Base-by-base conservation (phyloP, 75 land plant genomes). In the Selaginella tamariscina region DNA sequence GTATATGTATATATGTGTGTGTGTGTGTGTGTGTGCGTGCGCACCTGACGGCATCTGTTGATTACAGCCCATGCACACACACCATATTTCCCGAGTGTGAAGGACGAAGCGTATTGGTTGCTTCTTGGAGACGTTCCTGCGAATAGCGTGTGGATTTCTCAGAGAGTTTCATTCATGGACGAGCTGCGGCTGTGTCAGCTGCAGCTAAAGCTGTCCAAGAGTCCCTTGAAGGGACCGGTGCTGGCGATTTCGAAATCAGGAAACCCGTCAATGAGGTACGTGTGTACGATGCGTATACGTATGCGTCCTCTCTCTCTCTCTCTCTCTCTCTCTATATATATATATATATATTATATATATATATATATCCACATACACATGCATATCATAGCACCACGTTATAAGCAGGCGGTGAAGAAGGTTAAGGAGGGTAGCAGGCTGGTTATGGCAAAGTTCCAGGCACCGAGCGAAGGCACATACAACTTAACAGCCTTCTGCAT, bases 61-160 rank as follows among this genome's bases (percentile, higher is more conserved):
- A 80, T 80, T 39, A 85, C 79, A 57, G 96, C 84, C 11, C 88
- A 86, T 24, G 89, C 95, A n/a, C 98, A 93, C 70, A 74, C 85
- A 20, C 96, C 96, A 21, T 75, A 81, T 57, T 93, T 65, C 68
- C 91, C 98, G n/a, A 84, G 83, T 66, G 81, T 75, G 60, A 93
- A 93, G 74, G 98, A 93, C 66, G 98, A 93, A 39, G 49, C 11
- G 15, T 89, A 78, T 32, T 93, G 98, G 98, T 65, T 93, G 54
- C 65, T 93, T 26, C 80, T 93, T 30, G 98, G 90, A 9, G 98
- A 93, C 74, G 24, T 84, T 0, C 24, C 5, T 31, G 69, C 87
- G 9, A 93, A 93, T 64, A 78, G 77, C 32, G 86, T 93, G 5
- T 93, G 98, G 98, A 72, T 89, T 31, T 86, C 84, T 2, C 96